phyloP scores from a whole-genome alignment of 1,139 yeast species.

The Groenewaldozyma auringiensis region DNA sequence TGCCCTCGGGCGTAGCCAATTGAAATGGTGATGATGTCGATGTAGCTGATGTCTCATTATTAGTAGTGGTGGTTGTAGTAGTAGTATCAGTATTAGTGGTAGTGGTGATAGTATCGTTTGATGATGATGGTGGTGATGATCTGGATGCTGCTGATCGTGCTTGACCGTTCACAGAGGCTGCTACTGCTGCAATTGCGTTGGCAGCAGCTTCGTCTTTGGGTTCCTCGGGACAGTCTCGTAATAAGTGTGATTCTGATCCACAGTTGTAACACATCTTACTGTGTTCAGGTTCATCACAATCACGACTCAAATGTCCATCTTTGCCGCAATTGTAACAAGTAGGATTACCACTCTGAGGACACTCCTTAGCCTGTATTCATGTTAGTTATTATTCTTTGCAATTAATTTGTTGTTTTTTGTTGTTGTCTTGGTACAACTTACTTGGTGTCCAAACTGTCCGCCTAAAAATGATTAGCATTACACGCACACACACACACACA shows the following conservation, averaged over 20 bases:
- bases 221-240: conserved; percentile 42
- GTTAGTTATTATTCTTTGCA: conserved; percentile 4
- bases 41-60: too few relatives aligned
- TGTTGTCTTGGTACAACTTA: conserved; percentile 14
- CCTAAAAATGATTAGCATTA: conserved; percentile 22
- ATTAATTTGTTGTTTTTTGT: background rate
- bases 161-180: background rate
- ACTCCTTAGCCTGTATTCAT: conserved; percentile 27
- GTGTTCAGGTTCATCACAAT: conserved; percentile 45
- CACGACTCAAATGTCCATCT: conserved; percentile 72
- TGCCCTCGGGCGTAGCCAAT: too few relatives aligned
- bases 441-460: conserved; percentile 31
- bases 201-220: conserved; percentile 9
- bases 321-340: conserved; percentile 32
- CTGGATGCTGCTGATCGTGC: too few relatives aligned
- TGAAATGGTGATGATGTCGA: too few relatives aligned
- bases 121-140: too few relatives aligned
- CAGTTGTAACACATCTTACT: conserved; percentile 67
- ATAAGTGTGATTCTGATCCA: conserved; percentile 78
- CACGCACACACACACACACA: conserved; percentile 10
- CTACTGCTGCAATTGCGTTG: conserved; percentile 7
- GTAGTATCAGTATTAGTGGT: too few relatives aligned
- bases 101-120: too few relatives aligned
- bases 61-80: too few relatives aligned
- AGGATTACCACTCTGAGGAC: conserved; percentile 32